Evolutionary conservation across 345 rosid species (phyloP).

Genomic region (Schrenkiella parvula): DNA sequence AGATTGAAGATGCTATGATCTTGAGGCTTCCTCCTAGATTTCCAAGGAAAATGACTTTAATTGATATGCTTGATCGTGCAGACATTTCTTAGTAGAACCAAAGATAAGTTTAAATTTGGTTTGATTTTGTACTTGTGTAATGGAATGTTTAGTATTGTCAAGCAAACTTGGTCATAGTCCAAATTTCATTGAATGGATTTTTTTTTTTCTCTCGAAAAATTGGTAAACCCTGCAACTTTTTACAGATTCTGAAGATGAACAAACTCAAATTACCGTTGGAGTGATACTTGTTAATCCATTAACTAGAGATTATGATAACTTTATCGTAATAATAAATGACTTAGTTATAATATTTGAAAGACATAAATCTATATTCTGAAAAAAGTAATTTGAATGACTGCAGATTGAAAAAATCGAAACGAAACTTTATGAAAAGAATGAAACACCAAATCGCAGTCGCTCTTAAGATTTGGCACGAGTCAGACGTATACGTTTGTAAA

Average conservation of each 20-base stretch:
- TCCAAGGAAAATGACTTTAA: constrained; percentile 72
- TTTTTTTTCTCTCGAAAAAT: too few relatives aligned
- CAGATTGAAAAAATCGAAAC: neutral
- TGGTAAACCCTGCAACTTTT: too few relatives aligned
- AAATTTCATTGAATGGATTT: too few relatives aligned
- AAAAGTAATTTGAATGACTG: neutral
- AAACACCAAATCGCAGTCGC: constrained; percentile 14
- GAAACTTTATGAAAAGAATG: constrained; percentile 14
- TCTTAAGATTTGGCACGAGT: constrained; percentile 18
- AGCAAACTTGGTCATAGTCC: too few relatives aligned
- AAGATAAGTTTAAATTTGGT: neutral
- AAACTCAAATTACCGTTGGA: neutral
- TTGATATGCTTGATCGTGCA: constrained; percentile 75
- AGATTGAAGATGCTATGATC: constrained; percentile 79
- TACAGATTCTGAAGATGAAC: neutral
- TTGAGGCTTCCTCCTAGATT: constrained; percentile 79
- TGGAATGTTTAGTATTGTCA: neutral
- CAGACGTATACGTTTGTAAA: constrained; percentile 34
- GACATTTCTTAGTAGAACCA: constrained; percentile 37
- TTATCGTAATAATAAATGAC: neutral
- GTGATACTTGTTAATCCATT: neutral
- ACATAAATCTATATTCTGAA: neutral
- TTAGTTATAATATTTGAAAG: neutral
- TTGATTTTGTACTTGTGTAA: neutral
- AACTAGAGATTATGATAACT: neutral